Base-by-base conservation (phyloP, 2,329 filamentous ascomycete genomes). In the Penicillium freii region DNA sequence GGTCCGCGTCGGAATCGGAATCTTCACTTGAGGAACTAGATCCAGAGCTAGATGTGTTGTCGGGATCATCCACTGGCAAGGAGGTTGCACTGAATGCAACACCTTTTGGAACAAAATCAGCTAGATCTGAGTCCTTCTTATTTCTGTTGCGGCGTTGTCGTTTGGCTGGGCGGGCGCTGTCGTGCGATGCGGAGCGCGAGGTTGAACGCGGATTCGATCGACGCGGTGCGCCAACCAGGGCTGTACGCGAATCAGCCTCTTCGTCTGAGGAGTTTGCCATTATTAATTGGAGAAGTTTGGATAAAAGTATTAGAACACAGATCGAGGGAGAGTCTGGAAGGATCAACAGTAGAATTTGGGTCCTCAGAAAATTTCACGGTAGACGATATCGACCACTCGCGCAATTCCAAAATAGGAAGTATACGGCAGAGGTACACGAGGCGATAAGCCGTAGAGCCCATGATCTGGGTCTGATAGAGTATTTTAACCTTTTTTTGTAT, bases 211-310 rank as follows among this genome's bases (percentile, higher is more conserved):
- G 60, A 10, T 65, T 66, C 39, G 56, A 57, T 49, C 64, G 68
- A 45, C 77, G 76, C 66, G 74, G 75, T 38, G 67, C 62, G 17
- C 78, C 77, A 25, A 81, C 69, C 3, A 73, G 70, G 45, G 76
- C 77, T 38, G 77, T 81, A 47, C 80, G 73, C 19, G 80, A 82
- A 62, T 82, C 74, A 48, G 71, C 69, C 33, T 77, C 73, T 48
- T 75, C 71, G 43, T 64, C 69, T 29, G 69, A 67, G 31, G 42
- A 36, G 13, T 57, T 42, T 11, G 42, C 34, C 54, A 57, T 57
- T 13, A 39, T 23, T 6, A 38, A 25, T 21, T 43, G 36, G 8
- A 33, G 5, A 19, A 17, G 19, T 27, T 27, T 7, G 40, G 10
- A 33, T 17, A 4, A n/a, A 43, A 33, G n/a, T 21, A 46, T 46